Percentiles rank a stretch among this genome's conserved stretches.
phyloP scores from a whole-genome alignment of 192 early-diverging fungal species.

The Chytriomyces confervae region DNA sequence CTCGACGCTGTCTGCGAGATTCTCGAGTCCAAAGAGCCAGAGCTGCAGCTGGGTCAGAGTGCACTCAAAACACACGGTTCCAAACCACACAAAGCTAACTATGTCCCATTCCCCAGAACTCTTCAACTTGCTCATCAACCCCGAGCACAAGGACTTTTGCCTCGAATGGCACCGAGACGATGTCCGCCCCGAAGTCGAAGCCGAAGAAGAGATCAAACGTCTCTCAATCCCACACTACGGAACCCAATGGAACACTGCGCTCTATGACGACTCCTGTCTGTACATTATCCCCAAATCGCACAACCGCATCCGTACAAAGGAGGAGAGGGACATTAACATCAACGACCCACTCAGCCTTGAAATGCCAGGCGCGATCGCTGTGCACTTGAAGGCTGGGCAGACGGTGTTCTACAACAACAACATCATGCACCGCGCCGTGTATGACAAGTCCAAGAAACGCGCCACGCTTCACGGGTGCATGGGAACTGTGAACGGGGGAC shows the following conservation, averaged over 20 bases:
- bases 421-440: constrained; percentile 57
- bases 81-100: not conserved
- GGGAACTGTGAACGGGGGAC: constrained; percentile 53
- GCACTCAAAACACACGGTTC: not conserved
- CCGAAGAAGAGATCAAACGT: constrained; percentile 43
- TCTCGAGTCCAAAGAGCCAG: constrained; percentile 35
- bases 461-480: constrained; percentile 56
- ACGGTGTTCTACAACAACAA: constrained; percentile 64
- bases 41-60: constrained; percentile 49
- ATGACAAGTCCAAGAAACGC: constrained; percentile 45
- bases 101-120: constrained; percentile 39
- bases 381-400: constrained; percentile 51
- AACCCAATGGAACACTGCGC: constrained; percentile 60
- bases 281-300: constrained; percentile 55
- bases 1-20: constrained; percentile 51
- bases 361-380: constrained; percentile 51
- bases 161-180: constrained; percentile 57
- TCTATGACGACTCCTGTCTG: constrained; percentile 57
- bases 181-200: constrained; percentile 40
- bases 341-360: constrained; percentile 48
- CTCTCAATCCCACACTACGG: constrained; percentile 56
- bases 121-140: constrained; percentile 58
- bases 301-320: constrained; percentile 46
- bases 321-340: constrained; percentile 52
- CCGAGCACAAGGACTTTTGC: constrained; percentile 49